Conservation (phyloP, 441 rosid genomes). For the Erodium texanum region DNA sequence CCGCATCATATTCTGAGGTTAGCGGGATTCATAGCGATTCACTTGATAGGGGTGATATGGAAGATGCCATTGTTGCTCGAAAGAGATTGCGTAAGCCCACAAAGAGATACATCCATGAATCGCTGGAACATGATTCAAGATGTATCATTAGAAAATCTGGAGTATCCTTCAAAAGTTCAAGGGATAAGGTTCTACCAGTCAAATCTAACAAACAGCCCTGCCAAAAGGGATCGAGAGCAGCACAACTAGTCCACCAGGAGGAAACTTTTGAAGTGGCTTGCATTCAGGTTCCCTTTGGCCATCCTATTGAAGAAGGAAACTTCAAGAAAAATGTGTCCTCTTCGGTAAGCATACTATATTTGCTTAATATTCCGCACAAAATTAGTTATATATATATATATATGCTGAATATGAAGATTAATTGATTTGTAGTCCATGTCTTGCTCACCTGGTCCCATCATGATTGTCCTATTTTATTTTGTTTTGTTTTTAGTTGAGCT, state of each 20-base stretch:
- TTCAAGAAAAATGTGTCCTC: constrained; percentile 4
- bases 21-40: not conserved
- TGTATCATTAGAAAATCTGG: constrained; percentile 3
- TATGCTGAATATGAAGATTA: not conserved
- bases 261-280: not conserved
- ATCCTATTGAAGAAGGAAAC: not conserved
- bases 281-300: constrained; percentile 6
- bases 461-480: too few species aligned
- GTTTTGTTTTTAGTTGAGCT: too few species aligned
- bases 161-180: not conserved
- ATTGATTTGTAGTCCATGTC: not conserved
- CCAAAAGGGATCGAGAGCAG: not conserved
- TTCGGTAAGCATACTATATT: not conserved
- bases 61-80: not conserved
- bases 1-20: not conserved
- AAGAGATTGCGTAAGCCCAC: constrained; percentile 5
- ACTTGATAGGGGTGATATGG: not conserved
- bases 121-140: not conserved
- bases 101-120: constrained; percentile 1
- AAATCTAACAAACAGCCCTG: not conserved
- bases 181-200: not conserved
- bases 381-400: not conserved
- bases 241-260: not conserved
- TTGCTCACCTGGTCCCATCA: too few species aligned
- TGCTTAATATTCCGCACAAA: not conserved